Evolutionary conservation across 805 yeast genomes (phyloP), one percentile per base, ranked within the genome.

Genomic region (Priceomyces fermenticarens): DNA sequence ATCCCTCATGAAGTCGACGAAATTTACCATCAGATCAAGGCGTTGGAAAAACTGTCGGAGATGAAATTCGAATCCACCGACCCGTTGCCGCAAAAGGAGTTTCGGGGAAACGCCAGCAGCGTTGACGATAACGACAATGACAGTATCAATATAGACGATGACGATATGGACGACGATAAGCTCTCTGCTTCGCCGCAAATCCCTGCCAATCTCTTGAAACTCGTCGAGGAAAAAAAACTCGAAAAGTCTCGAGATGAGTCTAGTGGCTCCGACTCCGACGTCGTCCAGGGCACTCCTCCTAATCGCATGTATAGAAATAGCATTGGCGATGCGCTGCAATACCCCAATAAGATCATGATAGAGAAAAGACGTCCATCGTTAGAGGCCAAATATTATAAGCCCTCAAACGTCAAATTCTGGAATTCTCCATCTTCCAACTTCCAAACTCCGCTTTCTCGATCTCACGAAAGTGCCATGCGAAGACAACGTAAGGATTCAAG

Each of bases 121-220:
- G 25, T 42, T 10, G 60, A 53, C 29, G 54, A 52, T 13, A 62
- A 58, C 7, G 65, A 47, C 11, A 48, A 52, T 13, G 64, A 60
- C 20, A 51, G 42, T 39, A 47, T 47, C 34, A 50, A 56, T 30
- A 45, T 61, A n/a, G 73, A 67, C 41, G 73, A 67, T 41, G 73
- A 67, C 36, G 74, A 70, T 30, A 48, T 66, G 40, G 73, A 70
- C 49, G 71, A 73, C 35, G 74, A 70, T 27, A 45, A 66, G 15
- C 57, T 80, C 16, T 75, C 83, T 0, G 80, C 79, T 3, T 81
- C 87, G 1, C 88, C 88, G 1, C 85, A 83, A 49, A 81, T 83
- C 2, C 88, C 88, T 0, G 76, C 77, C 27, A 78, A 78, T 34
- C 63, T 82, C 12, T 58, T 82, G 30, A 69, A 75, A 50, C 58